phyloP scores from a whole-genome alignment of 75 land plant species.

The Selaginella moellendorffii region DNA sequence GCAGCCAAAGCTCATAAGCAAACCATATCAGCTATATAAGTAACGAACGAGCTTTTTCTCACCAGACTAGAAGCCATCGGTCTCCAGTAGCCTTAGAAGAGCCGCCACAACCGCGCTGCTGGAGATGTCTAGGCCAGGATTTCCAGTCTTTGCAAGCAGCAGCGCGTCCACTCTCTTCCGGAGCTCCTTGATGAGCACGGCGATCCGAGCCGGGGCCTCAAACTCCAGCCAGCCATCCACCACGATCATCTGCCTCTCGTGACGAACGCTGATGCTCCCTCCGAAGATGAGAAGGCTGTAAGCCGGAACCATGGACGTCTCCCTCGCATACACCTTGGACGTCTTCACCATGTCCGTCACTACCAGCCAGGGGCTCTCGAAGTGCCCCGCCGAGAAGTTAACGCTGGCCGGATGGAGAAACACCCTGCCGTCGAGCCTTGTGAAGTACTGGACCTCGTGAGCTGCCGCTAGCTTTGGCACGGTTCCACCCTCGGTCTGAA shows the following conservation, averaged over 20 bases:
- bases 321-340: slow-evolving; percentile 24
- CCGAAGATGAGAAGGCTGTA: slow-evolving; percentile 28
- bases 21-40: no score
- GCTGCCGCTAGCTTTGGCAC: slow-evolving; percentile 22
- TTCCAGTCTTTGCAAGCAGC: slow-evolving; percentile 16
- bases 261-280: slow-evolving; percentile 19
- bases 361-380: slow-evolving; percentile 27
- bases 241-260: slow-evolving; percentile 20
- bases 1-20: no score
- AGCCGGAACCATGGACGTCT: slow-evolving; percentile 26
- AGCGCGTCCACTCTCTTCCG: slow-evolving; percentile 20
- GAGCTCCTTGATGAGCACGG: slow-evolving; percentile 28
- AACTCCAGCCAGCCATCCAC: slow-evolving; percentile 30
- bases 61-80: no score
- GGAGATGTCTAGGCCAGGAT: slow-evolving; percentile 21
- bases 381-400: slow-evolving; percentile 19
- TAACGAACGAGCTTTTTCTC: no score
- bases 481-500: slow-evolving; percentile 29
- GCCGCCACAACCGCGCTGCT: slow-evolving; percentile 22
- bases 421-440: slow-evolving; percentile 26
- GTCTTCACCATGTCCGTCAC: slow-evolving; percentile 29
- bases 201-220: slow-evolving; percentile 31
- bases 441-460: slow-evolving; percentile 25
- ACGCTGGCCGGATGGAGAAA: slow-evolving; percentile 30
- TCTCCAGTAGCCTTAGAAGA: slow-evolving; percentile 17